Evolutionary conservation across 192 early-diverging fungal genomes (phyloP).

Genomic region (Spinellus fusiger): DNA sequence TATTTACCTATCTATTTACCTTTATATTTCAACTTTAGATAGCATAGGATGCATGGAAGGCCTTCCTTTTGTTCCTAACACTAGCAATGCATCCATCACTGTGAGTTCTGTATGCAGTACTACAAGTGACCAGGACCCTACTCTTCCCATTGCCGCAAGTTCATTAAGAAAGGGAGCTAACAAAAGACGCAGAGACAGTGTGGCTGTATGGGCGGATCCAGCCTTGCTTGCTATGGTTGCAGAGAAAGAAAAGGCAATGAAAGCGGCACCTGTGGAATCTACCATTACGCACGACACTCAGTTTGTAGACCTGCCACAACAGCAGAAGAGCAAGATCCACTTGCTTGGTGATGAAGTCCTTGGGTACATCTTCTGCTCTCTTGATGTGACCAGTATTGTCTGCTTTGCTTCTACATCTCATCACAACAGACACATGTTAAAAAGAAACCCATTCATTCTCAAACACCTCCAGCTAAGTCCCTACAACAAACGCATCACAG

Average conservation of each 20-base stretch:
- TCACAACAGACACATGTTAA: background rate
- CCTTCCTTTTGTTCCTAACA: no score
- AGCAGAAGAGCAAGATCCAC: no score
- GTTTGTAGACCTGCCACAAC: no score
- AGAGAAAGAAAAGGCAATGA: background rate
- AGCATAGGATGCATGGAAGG: no score
- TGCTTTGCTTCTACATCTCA: background rate
- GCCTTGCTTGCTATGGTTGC: constrained; percentile 61
- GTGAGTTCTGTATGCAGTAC: constrained; percentile 18
- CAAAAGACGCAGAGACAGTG: constrained; percentile 52
- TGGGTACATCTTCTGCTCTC: background rate
- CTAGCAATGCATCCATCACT: constrained; percentile 6
- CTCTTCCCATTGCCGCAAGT: constrained; percentile 26
- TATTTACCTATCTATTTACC: no score
- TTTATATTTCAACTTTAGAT: no score
- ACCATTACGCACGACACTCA: no score
- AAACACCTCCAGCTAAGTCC: constrained; percentile 47
- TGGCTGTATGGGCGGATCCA: constrained; percentile 78
- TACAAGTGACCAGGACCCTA: constrained; percentile 31
- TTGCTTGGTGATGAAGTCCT: background rate
- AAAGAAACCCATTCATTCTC: constrained; percentile 28
- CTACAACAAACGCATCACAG: constrained; percentile 56
- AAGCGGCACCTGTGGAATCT: no score
- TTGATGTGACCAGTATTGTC: background rate
- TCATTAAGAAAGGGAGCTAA: constrained; percentile 29